Base-by-base conservation (phyloP, 2,329 filamentous ascomycete species). In the Fusarium sp. region DNA sequence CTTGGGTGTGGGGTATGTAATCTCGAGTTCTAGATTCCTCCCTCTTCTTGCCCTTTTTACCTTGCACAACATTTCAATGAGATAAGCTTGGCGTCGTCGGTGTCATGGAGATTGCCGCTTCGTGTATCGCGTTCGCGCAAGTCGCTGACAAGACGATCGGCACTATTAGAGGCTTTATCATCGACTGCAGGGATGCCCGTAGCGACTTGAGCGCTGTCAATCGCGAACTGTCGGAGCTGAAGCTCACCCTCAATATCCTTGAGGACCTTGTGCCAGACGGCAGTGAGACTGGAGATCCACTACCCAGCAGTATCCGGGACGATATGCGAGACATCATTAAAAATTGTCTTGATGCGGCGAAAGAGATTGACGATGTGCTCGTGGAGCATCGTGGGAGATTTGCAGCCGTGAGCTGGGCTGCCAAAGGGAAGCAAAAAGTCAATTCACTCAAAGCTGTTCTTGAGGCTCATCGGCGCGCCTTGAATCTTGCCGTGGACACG, bases 101-200 rank as follows among this genome's bases (percentile, higher is more conserved):
- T 7, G 45, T 2, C 4, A 66, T 70, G 68, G 67, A 56, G 8
- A 36, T 70, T 13, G 68, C 54, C 5, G 63, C 68, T 6, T 45
- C 61, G 0, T 70, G 67, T 9, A 52, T 70, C 2, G 68, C 61
- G 10, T 35, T 70, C n/a, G 54, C 52, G 3, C 67, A 70, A 42
- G 50, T 18, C 10, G 61, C 67, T 0, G 67, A 70, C 29, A 56
- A 52, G 27, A 45, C 63, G 1, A 58, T 36, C 2, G 31, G 25
- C 0, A n/a, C 45, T 5, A 45, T 70, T 16, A 57, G 36, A 5
- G 5, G 36, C 1, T 67, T 70, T 5, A 25, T 42, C 1, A 10
- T 14, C 6, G 47, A 66, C 18, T 67, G 56, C 10, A 52, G 50
- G n/a, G 62, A 67, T 10, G 62, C 62, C 4, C 52, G 31, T 6